Evolutionary conservation across 2,329 filamentous ascomycete species (phyloP).

Genomic region (Ophiostoma tasmaniense): DNA sequence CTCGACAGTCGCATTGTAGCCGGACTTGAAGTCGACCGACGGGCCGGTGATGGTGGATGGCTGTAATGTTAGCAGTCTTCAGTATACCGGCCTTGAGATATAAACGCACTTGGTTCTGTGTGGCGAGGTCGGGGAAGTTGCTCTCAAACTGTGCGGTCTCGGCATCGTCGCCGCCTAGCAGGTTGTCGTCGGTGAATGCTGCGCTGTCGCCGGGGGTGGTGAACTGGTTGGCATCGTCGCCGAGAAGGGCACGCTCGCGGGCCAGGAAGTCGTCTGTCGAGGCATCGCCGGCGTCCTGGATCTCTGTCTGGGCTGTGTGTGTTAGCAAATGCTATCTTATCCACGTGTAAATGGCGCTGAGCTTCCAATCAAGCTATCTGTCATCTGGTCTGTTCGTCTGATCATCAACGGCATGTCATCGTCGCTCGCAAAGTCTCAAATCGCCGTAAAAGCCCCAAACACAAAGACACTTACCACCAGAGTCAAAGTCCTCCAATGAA

Average conservation of each 20-base stretch:
- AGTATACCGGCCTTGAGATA: not conserved
- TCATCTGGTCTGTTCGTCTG: not conserved
- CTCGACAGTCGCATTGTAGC: constrained; percentile 46
- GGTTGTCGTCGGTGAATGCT: constrained; percentile 43
- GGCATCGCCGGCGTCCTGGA: constrained; percentile 48
- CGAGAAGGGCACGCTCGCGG: constrained; percentile 81
- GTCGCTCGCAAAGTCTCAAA: not conserved
- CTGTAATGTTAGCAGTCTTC: not conserved
- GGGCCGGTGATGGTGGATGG: constrained; percentile 65
- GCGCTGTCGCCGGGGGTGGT: constrained; percentile 58
- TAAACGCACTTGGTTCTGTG: constrained; percentile 54
- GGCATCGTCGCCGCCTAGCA: constrained; percentile 56
- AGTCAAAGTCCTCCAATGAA: constrained; percentile 69
- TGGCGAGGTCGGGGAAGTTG: constrained; percentile 75
- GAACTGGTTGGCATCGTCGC: constrained; percentile 90
- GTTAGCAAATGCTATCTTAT: not conserved
- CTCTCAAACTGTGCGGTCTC: constrained; percentile 61
- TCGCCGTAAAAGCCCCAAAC: not conserved
- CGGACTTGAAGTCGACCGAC: constrained; percentile 54
- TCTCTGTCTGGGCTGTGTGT: constrained; percentile 59
- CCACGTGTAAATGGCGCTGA: not conserved
- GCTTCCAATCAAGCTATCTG: not conserved
- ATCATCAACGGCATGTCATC: not conserved
- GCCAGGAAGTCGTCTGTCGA: constrained; percentile 78
- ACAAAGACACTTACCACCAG: constrained; percentile 41